Base-by-base conservation (phyloP, 75 land plant species). In the Sequoia sempervirens region DNA sequence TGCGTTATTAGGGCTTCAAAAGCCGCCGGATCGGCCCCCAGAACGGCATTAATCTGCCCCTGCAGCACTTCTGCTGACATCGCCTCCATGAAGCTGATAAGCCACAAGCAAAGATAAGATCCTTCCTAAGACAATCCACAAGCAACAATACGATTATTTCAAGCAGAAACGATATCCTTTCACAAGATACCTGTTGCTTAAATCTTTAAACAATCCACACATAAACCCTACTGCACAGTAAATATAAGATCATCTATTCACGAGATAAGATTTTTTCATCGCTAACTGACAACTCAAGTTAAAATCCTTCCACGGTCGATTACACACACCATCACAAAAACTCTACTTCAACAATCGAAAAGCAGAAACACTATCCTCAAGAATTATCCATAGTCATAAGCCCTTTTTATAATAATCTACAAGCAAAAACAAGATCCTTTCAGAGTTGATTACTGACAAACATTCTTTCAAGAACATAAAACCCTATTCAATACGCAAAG, bases 1-100 rank as follows among this genome's bases (percentile, higher is more conserved):
- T 92, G 95, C 6, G 89, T 87, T 80, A 95, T 84, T 20, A 96
- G 92, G 53, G 97, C 85, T 68, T 96, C 98, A 83, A 96, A 93
- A 0, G 94, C 93, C 61, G 92, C 89, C 17, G 90, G 86, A 66
- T 93, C 94, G 54, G 91, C 84, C 20, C 94, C 94, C 37, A 93
- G 85, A 41, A 91, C 36, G 26, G 86, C 87, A 47, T 91, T 92
- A 26, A 91, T 75, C 46, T 91, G 90, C 13, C 83, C 82, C 50
- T 88, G 88, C 82, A 52, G 26, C 82, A 81, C 40, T 70, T 56
- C 82, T 56, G 87, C 45, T 17, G 79, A 72, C 64, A 82, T 81
- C 76, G 86, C 2, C 20, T 17, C 84, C 82, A 83, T 85, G 75
- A 79, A n/a, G 26, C 38, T 32, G 15, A 12, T 50, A 50, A 12